Conservation (phyloP, 1,284 basidiomycete genomes). For the Cystobasidiaceae sp. region DNA sequence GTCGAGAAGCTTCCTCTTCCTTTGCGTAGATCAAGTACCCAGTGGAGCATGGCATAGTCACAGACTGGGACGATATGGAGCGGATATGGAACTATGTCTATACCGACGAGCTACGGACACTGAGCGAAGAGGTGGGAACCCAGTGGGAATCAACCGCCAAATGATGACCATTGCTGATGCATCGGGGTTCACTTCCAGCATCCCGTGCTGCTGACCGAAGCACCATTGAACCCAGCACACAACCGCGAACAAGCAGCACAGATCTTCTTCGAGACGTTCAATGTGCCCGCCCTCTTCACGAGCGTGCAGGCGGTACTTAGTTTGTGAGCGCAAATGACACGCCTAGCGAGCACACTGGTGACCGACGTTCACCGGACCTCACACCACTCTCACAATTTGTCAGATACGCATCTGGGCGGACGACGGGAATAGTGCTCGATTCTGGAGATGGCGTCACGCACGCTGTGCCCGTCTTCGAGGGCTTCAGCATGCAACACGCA, state of each 20-base stretch:
- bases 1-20: not conserved
- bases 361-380: conserved; percentile 12
- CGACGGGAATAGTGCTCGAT: conserved; percentile 96
- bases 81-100: conserved; percentile 97
- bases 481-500: conserved; percentile 98
- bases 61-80: conserved; percentile 99
- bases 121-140: conserved; percentile 81
- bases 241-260: conserved; percentile 93
- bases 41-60: conserved; percentile 67
- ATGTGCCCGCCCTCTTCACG: conserved; percentile 94
- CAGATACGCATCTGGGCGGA: conserved; percentile 98
- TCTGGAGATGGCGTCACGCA: conserved; percentile 99
- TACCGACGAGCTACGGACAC: conserved; percentile 83
- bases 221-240: conserved; percentile 86
- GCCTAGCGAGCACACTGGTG: not conserved
- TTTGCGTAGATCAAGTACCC: conserved; percentile 63
- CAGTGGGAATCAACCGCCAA: not conserved
- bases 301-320: conserved; percentile 96
- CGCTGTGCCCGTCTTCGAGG: conserved; percentile 97
- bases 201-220: conserved; percentile 90
- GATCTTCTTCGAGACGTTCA: conserved; percentile 99
- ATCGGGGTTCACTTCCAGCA: conserved; percentile 56
- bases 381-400: not conserved
- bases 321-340: conserved; percentile 57
- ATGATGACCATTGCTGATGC: not conserved